phyloP scores from a whole-genome alignment of 805 yeast species.

The Maudiozyma barnettii region DNA sequence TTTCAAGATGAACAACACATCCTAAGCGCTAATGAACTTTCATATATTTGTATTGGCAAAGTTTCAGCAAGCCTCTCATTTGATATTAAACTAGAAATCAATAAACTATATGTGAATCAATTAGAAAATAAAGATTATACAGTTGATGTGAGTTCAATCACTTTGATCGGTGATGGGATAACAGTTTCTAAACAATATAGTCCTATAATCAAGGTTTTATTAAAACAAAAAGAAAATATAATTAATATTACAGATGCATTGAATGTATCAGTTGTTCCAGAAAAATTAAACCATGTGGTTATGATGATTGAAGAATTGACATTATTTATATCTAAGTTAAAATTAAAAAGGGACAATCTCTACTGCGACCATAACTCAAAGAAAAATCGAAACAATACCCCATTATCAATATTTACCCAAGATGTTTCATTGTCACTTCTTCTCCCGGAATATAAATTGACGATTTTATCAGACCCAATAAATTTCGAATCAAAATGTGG shows the following conservation, averaged over 20 bases:
- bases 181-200: neutral
- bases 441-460: neutral
- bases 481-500: neutral
- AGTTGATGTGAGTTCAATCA: slow-evolving; percentile 2
- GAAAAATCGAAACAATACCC: too few relatives aligned
- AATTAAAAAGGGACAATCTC: too few relatives aligned
- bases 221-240: neutral
- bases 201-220: neutral
- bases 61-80: neutral
- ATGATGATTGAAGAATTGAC: neutral
- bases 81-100: neutral
- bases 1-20: slow-evolving; percentile 19
- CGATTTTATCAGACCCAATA: slow-evolving; percentile 5
- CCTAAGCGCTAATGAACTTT: slow-evolving; percentile 5
- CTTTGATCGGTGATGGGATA: neutral
- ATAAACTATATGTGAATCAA: slow-evolving; percentile 5
- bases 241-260: neutral
- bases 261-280: neutral
- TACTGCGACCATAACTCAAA: too few relatives aligned
- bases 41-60: slow-evolving; percentile 9
- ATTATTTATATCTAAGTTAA: too few relatives aligned
- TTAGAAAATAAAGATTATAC: slow-evolving; percentile 3
- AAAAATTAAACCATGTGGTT: neutral
- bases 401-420: neutral
- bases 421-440: slow-evolving; percentile 3